A percentile compares a stretch with the other conserved stretches of the same genome.
Conservation (phyloP, 257 asterid species). For the Anisodus acutangulus region DNA sequence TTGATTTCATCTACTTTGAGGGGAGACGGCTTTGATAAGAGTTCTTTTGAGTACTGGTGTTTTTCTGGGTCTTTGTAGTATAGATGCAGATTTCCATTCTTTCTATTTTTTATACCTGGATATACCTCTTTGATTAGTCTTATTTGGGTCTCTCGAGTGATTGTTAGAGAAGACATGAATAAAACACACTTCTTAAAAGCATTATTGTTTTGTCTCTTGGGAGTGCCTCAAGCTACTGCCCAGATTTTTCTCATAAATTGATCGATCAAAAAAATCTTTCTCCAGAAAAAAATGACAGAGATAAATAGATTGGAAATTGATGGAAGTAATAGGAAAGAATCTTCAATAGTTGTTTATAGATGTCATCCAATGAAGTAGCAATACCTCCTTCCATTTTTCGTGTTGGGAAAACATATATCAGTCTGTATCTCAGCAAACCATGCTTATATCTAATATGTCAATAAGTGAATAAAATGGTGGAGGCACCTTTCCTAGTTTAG, state of each 20-base stretch:
- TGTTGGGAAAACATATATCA: neutral
- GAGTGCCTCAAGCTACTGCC: slow-evolving; percentile 1
- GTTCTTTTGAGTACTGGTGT: neutral
- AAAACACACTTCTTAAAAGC: neutral
- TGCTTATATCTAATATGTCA: neutral
- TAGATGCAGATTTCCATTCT: neutral
- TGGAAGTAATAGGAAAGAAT: slow-evolving; percentile 1
- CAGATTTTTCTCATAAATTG: neutral
- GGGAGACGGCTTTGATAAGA: too few relatives aligned
- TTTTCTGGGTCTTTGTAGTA: neutral
- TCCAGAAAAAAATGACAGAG: too few relatives aligned
- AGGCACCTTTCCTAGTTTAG: neutral
- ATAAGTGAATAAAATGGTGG: neutral
- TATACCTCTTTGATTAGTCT: neutral
- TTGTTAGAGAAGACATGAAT: neutral
- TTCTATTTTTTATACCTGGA: neutral
- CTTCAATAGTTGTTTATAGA: neutral
- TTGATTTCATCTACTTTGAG: too few relatives aligned
- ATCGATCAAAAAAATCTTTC: neutral
- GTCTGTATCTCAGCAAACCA: neutral
- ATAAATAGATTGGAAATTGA: neutral
- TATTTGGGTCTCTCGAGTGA: neutral
- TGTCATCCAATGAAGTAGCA: neutral
- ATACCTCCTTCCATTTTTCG: neutral
- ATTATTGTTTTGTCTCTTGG: neutral